These are phyloP conservation scores for barrel medic (Medicago truncatula) DNA, from an alignment of 306 rosid species.

Conservation along the genomic window MtrunA17r5.0-ANR NC_053043.1:7438501-7439000, in stretches of 20 bases:
- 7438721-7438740: conserved; percentile 38
- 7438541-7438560: too few relatives aligned
- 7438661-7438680: too few relatives aligned
- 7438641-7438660: too few relatives aligned
- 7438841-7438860: conserved; percentile 33
- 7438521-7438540: too few relatives aligned
- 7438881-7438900: background rate
- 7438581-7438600: too few relatives aligned
- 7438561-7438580: too few relatives aligned
- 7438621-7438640: too few relatives aligned
- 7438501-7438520: too few relatives aligned
- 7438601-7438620: too few relatives aligned
- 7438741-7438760: conserved; percentile 39
- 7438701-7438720: background rate
- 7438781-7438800: conserved; percentile 33
- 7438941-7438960: background rate
- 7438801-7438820: conserved; percentile 34
- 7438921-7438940: background rate
- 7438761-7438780: conserved; percentile 37
- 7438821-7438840: background rate
- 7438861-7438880: conserved; percentile 5
- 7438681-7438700: too few relatives aligned
- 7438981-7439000: conserved; percentile 25
- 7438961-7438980: conserved; percentile 37
- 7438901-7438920: conserved; percentile 1